Conservation (phyloP, 768 basidiomycete genomes). For the Tylopilus rubrobrunneus region DNA sequence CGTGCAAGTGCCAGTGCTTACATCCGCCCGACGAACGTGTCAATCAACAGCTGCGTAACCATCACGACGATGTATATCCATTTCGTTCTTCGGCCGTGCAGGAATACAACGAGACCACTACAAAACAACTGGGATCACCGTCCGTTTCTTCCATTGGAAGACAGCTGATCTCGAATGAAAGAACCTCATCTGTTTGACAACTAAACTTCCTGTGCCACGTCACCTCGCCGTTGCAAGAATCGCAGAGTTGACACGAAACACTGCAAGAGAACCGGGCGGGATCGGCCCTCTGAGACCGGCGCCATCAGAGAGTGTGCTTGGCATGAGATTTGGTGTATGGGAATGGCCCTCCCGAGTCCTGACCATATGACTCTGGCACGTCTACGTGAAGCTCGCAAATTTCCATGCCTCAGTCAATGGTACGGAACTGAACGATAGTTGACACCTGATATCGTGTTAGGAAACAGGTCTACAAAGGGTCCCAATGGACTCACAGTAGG, state of each 20-base stretch:
- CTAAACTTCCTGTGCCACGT: slow-evolving; percentile 11
- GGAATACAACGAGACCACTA: slow-evolving; percentile 8
- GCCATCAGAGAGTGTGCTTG: slow-evolving; percentile 19
- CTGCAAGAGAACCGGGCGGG: slow-evolving; percentile 24
- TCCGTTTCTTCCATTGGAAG: slow-evolving; percentile 4
- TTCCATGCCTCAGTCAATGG: slow-evolving; percentile 15
- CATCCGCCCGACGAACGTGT: slow-evolving; percentile 26
- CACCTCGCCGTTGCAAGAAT: neutral
- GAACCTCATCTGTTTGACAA: slow-evolving; percentile 8
- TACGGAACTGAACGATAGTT: slow-evolving; percentile 12
- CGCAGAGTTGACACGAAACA: slow-evolving; percentile 8
- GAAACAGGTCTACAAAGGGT: too few relatives aligned
- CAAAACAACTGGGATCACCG: slow-evolving; percentile 5
- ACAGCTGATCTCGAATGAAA: slow-evolving; percentile 13
- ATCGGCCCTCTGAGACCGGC: slow-evolving; percentile 49
- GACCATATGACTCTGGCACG: slow-evolving; percentile 1
- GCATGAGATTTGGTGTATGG: slow-evolving; percentile 60
- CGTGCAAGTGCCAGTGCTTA: neutral
- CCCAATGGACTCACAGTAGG: too few relatives aligned
- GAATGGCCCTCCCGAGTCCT: neutral
- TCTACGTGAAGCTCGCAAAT: slow-evolving; percentile 12
- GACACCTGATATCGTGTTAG: slow-evolving; percentile 4
- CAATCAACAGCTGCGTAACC: slow-evolving; percentile 14
- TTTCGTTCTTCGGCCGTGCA: slow-evolving; percentile 9
- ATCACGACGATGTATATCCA: slow-evolving; percentile 26